Evolutionary conservation across 2,329 filamentous ascomycete species (phyloP).

Genomic region (Dactylonectria macrodidyma): DNA sequence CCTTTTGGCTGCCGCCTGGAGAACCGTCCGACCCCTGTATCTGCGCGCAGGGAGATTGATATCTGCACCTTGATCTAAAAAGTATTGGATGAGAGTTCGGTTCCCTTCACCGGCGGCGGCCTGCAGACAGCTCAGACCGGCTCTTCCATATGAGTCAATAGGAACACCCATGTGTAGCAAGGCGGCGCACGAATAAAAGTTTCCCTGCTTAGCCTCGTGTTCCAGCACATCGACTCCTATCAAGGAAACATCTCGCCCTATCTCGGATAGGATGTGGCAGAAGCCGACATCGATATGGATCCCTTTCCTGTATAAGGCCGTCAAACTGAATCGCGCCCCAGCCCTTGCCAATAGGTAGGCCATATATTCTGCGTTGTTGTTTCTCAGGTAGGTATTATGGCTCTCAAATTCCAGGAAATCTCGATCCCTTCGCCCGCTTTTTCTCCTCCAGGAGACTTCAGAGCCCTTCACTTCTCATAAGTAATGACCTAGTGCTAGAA

Average conservation of each 20-base stretch:
- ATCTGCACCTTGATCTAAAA: constrained; percentile 16
- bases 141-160: constrained; percentile 9
- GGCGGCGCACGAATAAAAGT: not conserved
- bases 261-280: not conserved
- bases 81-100: not conserved
- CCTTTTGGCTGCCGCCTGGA: not conserved
- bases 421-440: no score
- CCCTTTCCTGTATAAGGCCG: not conserved
- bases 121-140: constrained; percentile 12
- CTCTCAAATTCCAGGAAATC: no score
- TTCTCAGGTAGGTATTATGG: no score
- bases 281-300: not conserved
- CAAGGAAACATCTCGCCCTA: not conserved
- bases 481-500: not conserved
- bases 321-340: not conserved
- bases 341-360: not conserved
- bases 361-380: not conserved
- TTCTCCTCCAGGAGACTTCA: no score
- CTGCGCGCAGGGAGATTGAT: constrained; percentile 14
- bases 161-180: constrained; percentile 11
- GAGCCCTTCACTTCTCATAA: not conserved
- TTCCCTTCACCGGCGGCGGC: not conserved
- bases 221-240: not conserved
- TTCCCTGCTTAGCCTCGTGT: rapidly evolving
- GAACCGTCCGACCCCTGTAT: not conserved